These are phyloP conservation scores for Ustilago nuda DNA, from an alignment of 1,284 basidiomycete species.

Conservation along the genomic window DNA sequence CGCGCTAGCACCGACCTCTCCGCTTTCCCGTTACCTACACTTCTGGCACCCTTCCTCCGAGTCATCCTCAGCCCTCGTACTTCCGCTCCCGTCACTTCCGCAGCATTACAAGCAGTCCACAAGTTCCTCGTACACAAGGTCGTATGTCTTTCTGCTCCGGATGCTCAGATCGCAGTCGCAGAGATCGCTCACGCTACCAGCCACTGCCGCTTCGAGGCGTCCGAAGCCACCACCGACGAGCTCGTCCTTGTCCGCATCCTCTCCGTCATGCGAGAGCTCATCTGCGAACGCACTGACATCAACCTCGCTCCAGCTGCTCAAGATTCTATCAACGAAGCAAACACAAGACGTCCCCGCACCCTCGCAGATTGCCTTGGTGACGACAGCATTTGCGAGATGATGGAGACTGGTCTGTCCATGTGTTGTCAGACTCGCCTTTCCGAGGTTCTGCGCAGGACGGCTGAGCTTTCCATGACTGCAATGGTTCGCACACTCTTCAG, in stretches of 20 bases:
- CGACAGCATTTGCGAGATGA: constrained; percentile 95
- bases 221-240: constrained; percentile 85
- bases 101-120: constrained; percentile 87
- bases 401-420: constrained; percentile 96
- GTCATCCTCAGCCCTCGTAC: constrained; percentile 92
- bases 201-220: constrained; percentile 97
- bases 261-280: constrained; percentile 83
- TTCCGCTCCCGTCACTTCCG: constrained; percentile 91
- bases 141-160: constrained; percentile 72
- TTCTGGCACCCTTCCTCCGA: constrained; percentile 78
- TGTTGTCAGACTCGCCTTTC: constrained; percentile 95
- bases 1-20: constrained; percentile 38
- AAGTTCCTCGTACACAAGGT: constrained; percentile 84
- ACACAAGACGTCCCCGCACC: constrained; percentile 8
- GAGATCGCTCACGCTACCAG: constrained; percentile 90
- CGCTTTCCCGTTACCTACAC: constrained; percentile 53
- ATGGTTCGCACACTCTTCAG: constrained; percentile 85
- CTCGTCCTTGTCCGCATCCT: constrained; percentile 92
- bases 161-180: constrained; percentile 74
- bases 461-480: constrained; percentile 90
- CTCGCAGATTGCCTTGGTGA: constrained; percentile 74
- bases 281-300: constrained; percentile 74
- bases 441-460: constrained; percentile 88
- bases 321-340: background rate
- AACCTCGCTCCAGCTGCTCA: background rate